phyloP scores from a whole-genome alignment of 2,329 filamentous ascomycete species.

The Beauveria bassiana region DNA sequence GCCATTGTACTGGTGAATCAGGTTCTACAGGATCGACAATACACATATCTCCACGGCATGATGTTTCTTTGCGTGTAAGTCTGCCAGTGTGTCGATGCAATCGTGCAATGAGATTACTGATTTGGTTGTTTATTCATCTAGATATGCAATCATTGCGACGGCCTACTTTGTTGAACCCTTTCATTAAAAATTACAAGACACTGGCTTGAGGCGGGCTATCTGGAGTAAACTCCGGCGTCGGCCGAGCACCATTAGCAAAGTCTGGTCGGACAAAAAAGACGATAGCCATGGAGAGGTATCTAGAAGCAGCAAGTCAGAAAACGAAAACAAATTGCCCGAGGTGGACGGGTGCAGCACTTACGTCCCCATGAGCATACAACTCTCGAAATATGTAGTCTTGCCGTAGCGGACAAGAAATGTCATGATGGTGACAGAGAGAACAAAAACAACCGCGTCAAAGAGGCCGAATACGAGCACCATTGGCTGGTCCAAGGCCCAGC shows the following conservation, averaged over 20 bases:
- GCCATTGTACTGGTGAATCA: conserved; percentile 14
- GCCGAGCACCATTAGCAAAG: background rate
- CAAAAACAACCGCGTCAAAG: conserved; percentile 14
- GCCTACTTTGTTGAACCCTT: conserved; percentile 8
- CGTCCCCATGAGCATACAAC: conserved; percentile 16
- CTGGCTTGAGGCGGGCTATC: background rate
- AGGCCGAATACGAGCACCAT: conserved; percentile 14
- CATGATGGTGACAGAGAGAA: conserved; percentile 14
- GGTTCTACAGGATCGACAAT: conserved; percentile 14
- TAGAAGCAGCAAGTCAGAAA: background rate
- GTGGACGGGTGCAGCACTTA: background rate
- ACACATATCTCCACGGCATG: conserved; percentile 14
- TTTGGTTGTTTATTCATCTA: background rate
- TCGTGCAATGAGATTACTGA: background rate
- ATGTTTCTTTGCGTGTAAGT: conserved; percentile 15
- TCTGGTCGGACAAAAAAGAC: conserved; percentile 14
- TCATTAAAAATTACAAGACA: conserved; percentile 2
- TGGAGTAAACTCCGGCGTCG: background rate
- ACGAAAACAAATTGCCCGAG: no score
- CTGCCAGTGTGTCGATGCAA: background rate
- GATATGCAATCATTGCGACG: conserved; percentile 8
- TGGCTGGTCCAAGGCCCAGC: conserved; percentile 8
- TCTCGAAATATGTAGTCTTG: conserved; percentile 15
- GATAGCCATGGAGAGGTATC: conserved; percentile 13
- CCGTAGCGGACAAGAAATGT: conserved; percentile 14